Evolutionary conservation across 176 grass and related monocot genomes (phyloP), one percentile per base, ranked within the genome.

Genomic region (Pontederia crassipes): DNA sequence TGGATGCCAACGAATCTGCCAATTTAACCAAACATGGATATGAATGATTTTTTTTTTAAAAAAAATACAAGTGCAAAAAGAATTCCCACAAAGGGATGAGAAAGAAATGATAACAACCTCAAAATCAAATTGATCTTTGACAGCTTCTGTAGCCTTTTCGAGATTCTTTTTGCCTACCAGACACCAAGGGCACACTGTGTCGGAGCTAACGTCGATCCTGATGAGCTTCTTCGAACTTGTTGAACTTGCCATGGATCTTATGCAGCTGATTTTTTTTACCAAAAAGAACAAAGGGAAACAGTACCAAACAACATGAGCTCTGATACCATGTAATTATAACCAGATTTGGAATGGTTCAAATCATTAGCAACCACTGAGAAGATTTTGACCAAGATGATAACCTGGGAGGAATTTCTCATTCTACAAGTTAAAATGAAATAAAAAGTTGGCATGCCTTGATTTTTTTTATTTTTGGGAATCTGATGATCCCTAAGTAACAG

Each of bases 181-280:
- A 74, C 93, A 97, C 87, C 93, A 97, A n/a, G 93, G 93, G 69
- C 93, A 97, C 45, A 97, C 87, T 9, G 81, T 88, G 73, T 97
- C 92, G 0, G 87, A 88, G 65, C 87, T 97, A 48, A 97, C 79
- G 55, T 91, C 92, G 0, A 97, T 91, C 66, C 76, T 72, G 72
- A 97, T 83, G 11, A 83, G 58, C 56, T 85, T 97, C 76, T 91
- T 97, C 60, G 60, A 49, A 10, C 48, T 58, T 48, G 15, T 64
- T 46, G 87, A 85, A 76, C 68, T 49, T 60, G 83, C 79, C 93
- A 97, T 97, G 3, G 52, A 66, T 65, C 61, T 64, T 78, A 76
- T 28, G 51, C 56, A 81, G 70, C 81, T 88, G 67, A 9, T 74
- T 26, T 50, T 55, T 63, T 35, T 24, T 24, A 24, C 20, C 9